A percentile compares a stretch with the other conserved stretches of the same genome.
phyloP scores from a whole-genome alignment of 371 early-diverging fungal genomes.

The Cokeromyces recurvatus region DNA sequence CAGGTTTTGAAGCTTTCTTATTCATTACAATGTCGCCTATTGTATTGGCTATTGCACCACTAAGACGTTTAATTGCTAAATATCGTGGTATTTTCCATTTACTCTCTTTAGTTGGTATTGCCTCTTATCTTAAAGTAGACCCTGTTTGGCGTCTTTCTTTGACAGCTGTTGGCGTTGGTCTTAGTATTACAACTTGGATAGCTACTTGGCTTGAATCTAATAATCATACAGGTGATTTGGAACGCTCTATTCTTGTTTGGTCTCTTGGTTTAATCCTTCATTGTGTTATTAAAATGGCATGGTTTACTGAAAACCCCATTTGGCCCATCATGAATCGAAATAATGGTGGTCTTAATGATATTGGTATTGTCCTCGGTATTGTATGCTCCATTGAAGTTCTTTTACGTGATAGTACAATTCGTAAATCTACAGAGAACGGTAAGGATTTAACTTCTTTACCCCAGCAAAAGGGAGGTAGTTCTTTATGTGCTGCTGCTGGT shows the following conservation, averaged over 20 bases:
- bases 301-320: conserved; percentile 76
- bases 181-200: conserved; percentile 55
- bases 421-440: background rate
- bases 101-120: conserved; percentile 59
- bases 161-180: conserved; percentile 56
- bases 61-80: conserved; percentile 51
- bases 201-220: conserved; percentile 56
- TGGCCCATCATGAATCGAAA: conserved; percentile 75
- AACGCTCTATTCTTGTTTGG: conserved; percentile 60
- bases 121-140: conserved; percentile 51
- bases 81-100: conserved; percentile 58
- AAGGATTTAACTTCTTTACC: background rate
- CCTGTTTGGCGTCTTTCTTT: conserved; percentile 59
- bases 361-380: conserved; percentile 59
- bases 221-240: conserved; percentile 50
- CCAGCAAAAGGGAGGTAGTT: conserved; percentile 22
- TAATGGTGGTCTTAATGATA: conserved; percentile 68
- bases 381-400: conserved; percentile 54
- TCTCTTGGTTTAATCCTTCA: conserved; percentile 63
- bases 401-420: conserved; percentile 33
- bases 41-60: conserved; percentile 56
- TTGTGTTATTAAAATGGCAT: conserved; percentile 68
- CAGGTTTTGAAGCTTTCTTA: conserved; percentile 74
- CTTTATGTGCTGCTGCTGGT: conserved; percentile 54
- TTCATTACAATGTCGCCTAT: conserved; percentile 58